Evolutionary conservation across 495 filamentous ascomycete species (phyloP), one percentile per base, ranked within the genome.

Genomic region (Terfezia boudieri): DNA sequence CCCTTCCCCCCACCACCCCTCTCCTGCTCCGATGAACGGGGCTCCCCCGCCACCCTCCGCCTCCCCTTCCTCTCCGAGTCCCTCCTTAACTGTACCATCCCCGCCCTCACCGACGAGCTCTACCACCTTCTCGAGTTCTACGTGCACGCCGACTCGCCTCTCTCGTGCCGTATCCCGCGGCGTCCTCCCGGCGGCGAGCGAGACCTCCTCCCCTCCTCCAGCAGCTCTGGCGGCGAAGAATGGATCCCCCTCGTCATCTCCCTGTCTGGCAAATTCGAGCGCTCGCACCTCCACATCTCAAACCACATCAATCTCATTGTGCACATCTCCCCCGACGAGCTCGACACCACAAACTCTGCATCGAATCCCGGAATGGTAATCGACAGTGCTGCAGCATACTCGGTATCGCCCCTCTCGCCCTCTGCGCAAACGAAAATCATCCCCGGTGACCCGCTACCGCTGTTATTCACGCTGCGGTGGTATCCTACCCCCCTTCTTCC

Each of bases 61-160:
- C 77, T 98, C 62, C 74, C 76, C 63, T 98, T 92, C 72, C 86
- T 88, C 67, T 68, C 85, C 60, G 83, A 86, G 62, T 71, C 73
- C 71, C 84, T 88, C 59, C 71, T 93, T 60, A 93, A 86, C 70
- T 98, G 90, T 73, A 98, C 90, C 51, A 83, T 96, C 67, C 70
- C 79, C 62, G 74, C 83, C 63, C 76, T 95, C 62, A 71, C 78
- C 63, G 90, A 98, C 69, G 76, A 81, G 17, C 80, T 94, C 73
- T 98, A 90, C 76, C 90, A 98, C 70, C 81, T 96, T 48, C 78
- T 95, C 67, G 90, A 98, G 70, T 95, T 94, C 76, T 96, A 95
- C 76, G 81, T 96, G 61, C 90, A 96, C 73, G 86, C 82, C 71
- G 90, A 98, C 67, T 86, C 84, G 10, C 90, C 90, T 35, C 75